These are phyloP conservation scores for Mesembryanthemum crystallinum DNA, from an alignment of 148 eudicot genomes.

Conservation along the genomic window DNA sequence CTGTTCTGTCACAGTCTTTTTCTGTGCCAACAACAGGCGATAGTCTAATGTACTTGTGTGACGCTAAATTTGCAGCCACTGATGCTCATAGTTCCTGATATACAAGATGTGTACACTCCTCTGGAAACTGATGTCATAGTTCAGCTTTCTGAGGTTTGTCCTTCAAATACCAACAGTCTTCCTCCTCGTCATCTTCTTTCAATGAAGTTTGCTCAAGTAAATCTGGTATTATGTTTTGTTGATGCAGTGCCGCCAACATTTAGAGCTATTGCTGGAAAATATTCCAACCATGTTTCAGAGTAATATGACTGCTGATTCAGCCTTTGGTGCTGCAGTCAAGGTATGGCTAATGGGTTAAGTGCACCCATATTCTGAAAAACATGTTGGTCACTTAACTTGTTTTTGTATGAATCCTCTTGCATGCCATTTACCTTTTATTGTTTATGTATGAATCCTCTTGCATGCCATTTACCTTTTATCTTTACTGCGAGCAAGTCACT, in stretches of 20 bases:
- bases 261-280: conserved; percentile 81
- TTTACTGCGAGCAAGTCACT: not conserved
- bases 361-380: not conserved
- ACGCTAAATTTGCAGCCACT: conserved; percentile 61
- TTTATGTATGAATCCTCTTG: not conserved
- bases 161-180: not conserved
- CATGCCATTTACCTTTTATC: not conserved
- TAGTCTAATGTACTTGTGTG: conserved; percentile 4
- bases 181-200: not conserved
- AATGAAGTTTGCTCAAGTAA: not conserved
- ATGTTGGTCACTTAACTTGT: not conserved
- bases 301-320: conserved; percentile 86
- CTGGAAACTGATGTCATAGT: conserved; percentile 85
- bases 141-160: conserved; percentile 81
- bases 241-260: conserved; percentile 78
- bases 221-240: conserved; percentile 13
- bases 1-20: not conserved
- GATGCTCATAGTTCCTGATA: conserved; percentile 97
- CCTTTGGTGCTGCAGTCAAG: conserved; percentile 94
- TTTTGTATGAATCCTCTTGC: not conserved
- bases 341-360: conserved; percentile 34
- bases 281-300: conserved; percentile 92
- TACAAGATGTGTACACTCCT: conserved; percentile 96
- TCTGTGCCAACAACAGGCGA: not conserved
- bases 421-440: not conserved